A percentile compares a stretch with the other conserved stretches of the same genome.
Conservation (phyloP, 2,329 filamentous ascomycete species). For the Sporothrix brasiliensis region DNA sequence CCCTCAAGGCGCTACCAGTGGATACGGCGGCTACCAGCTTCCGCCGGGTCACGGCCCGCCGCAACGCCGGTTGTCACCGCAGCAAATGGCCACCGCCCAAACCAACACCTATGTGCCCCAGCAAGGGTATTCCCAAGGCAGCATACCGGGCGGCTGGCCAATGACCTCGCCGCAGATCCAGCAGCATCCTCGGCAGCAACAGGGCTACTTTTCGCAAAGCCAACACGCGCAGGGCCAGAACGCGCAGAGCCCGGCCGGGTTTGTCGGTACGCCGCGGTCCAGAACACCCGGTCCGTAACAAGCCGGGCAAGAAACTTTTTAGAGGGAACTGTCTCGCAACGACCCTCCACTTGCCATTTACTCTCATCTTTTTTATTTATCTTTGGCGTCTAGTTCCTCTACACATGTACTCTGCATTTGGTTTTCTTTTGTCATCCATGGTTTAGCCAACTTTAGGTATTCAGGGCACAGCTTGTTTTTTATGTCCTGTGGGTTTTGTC, state of each 20-base stretch:
- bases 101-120: conserved; percentile 22
- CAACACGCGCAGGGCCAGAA: conserved; percentile 22
- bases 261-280: conserved; percentile 29
- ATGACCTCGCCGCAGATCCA: conserved; percentile 33
- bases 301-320: conserved; percentile 41
- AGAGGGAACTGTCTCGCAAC: neutral
- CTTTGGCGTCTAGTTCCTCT: neutral
- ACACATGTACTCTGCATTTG: neutral
- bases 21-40: conserved; percentile 35
- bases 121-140: neutral
- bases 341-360: neutral
- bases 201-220: neutral
- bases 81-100: conserved; percentile 30
- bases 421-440: neutral
- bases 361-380: neutral
- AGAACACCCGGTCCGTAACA: conserved; percentile 36
- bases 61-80: conserved; percentile 34
- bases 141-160: conserved; percentile 30
- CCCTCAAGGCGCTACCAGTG: conserved; percentile 1
- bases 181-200: conserved; percentile 33
- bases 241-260: conserved; percentile 38
- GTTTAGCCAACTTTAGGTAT: neutral
- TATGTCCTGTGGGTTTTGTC: neutral
- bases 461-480: neutral
- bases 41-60: conserved; percentile 35